Evolutionary conservation across 177 flowering plant species (phyloP), one percentile per base, ranked within the genome.

Genomic region (Tripterygium wilfordii): DNA sequence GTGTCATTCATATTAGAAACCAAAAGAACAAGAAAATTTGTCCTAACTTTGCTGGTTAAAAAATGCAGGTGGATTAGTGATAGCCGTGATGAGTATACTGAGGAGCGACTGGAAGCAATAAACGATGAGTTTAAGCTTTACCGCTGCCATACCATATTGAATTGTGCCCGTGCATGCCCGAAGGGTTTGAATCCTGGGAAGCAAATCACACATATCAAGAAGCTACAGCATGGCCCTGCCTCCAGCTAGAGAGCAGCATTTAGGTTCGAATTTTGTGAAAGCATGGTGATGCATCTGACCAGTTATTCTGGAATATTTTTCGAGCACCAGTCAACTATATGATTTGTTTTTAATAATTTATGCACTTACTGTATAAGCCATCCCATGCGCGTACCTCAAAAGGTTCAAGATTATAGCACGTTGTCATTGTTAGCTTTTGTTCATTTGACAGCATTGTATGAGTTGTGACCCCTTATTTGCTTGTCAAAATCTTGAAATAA

Each of bases 51-150:
- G 17, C 1, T 47, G 45, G 20, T 27, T 3, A 37, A 32, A n/a
- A n/a, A n/a, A n/a, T 68, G 55, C 72, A 92, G 97, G 65, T 92
- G 99, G 99, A 92, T 92, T 50, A 75, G 71, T 57, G 99, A 92
- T 55, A 92, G 97, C 53, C 91, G 97, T 46, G 99, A 92, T 66
- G 96, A 92, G 62, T 92, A 65, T 58, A 83, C 87, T 8, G 59
- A 70, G 68, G 91, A 80, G 61, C 64, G 99, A 0, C 61, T 92
- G 47, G 97, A 84, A 36, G 95, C 99, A 15, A 65, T 89, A 10
- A 64, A 74, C 33, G 95, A 92, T 49, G 95, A 89, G 61, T 92
- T 82, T 72, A 92, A 92, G 89, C 79, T 92, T 15, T 89, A 89
- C 48, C 83, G 99, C 1, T 92, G 97, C 66, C 99, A 92, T 58